Evolutionary conservation across 2,329 filamentous ascomycete genomes (phyloP).

Genomic region (Lomentospora prolificans): DNA sequence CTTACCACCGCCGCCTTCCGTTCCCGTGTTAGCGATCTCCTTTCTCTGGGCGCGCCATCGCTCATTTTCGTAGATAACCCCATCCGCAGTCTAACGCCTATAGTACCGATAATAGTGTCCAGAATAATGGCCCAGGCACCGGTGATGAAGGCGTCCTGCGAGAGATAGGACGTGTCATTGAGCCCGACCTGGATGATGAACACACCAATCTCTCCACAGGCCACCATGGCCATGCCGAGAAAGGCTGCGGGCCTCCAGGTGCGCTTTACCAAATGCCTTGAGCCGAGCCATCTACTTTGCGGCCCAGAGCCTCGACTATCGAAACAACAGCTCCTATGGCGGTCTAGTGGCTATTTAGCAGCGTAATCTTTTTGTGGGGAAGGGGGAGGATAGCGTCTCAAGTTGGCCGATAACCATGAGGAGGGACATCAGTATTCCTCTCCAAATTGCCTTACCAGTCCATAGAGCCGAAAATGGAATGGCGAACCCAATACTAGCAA

Average conservation of each 20-base stretch:
- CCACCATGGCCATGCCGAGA: constrained; percentile 48
- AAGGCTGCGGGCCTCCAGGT: constrained; percentile 39
- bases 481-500: constrained; percentile 48
- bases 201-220: constrained; percentile 52
- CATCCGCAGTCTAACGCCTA: constrained; percentile 40
- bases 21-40: background rate
- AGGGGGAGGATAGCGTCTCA: background rate
- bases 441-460: constrained; percentile 39
- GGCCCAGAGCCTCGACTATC: constrained; percentile 21
- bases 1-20: background rate
- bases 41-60: constrained; percentile 12
- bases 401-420: constrained; percentile 42
- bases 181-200: constrained; percentile 31
- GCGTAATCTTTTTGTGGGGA: background rate
- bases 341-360: constrained; percentile 4
- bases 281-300: constrained; percentile 4
- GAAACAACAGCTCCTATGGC: constrained; percentile 15
- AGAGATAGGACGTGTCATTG: constrained; percentile 33
- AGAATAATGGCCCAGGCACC: constrained; percentile 47
- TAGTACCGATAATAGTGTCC: constrained; percentile 44
- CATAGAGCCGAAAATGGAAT: constrained; percentile 51
- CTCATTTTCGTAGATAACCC: constrained; percentile 11
- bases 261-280: constrained; percentile 16
- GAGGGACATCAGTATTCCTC: constrained; percentile 43
- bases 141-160: constrained; percentile 41